Evolutionary conservation across 495 filamentous ascomycete genomes (phyloP), one percentile per base, ranked within the genome.

Genomic region (Cryomyces minteri): DNA sequence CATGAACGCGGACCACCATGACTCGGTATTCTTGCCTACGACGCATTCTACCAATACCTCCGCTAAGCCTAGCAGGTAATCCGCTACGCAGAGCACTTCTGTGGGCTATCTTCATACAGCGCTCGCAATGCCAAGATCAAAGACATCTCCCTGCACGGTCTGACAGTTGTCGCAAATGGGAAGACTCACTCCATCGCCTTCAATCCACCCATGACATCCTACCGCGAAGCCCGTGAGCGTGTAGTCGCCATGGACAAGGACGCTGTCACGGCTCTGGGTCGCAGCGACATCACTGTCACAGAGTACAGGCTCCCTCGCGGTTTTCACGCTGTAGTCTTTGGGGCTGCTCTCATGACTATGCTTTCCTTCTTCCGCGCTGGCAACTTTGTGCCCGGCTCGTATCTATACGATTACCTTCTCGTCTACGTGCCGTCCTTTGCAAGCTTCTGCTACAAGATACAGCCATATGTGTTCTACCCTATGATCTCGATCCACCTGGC

Each of bases 1-100:
- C 67, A 86, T 90, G 82, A 88, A 88, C 66, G 65, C 64, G 36
- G 78, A 85, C 66, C 84, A 88, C 62, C 58, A 62, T 51, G 66
- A 69, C 50, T 79, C 81, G 31, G 62, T 64, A 58, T n/a, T 31
- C 30, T 4, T 11, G 28, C 12, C 32, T 32, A 39, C 5, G 6
- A 41, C 8, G 25, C 29, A 32, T n/a, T 40, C 5, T 25, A 31
- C 48, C 43, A 31, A 47, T 29, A 1, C 5, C 8, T 25, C 12
- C 12, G 25, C 18, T 25, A 25, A 25, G 18, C 2, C 2, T 25
- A 18, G 25, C 43, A 64, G 62, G 67, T 90, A 11, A 55, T 62
- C 38, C 70, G 78, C 47, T 86, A 82, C 62, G 69, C 86, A 0
- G 66, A 71, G 48, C 69, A 79, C 59, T 80, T 70, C 68, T 58